phyloP scores from a whole-genome alignment of 1,284 basidiomycete species.

The Clitocybe nebularis region DNA sequence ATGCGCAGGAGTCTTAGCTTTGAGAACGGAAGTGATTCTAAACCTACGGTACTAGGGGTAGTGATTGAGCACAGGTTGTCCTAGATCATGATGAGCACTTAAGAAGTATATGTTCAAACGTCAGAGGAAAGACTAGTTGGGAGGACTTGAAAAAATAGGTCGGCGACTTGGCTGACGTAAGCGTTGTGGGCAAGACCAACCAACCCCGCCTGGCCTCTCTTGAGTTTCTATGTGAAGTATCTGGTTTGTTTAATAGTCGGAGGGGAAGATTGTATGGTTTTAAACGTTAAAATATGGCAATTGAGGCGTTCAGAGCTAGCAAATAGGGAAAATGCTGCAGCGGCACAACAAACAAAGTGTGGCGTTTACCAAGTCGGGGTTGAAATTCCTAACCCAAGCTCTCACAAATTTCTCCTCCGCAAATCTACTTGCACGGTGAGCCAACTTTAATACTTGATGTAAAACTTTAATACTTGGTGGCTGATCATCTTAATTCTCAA shows the following conservation, averaged over 20 bases:
- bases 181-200: constrained; percentile 1
- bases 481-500: constrained; percentile 30
- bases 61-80: no score
- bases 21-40: no score
- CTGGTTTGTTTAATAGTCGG: no score
- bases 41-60: no score
- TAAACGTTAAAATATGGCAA: not conserved
- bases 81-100: no score
- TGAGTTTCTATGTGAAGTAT: no score
- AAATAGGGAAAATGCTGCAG: constrained; percentile 9
- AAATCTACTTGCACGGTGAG: constrained; percentile 54
- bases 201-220: no score
- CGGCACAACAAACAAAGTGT: constrained; percentile 31
- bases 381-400: constrained; percentile 34
- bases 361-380: constrained; percentile 27
- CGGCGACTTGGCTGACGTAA: constrained; percentile 21
- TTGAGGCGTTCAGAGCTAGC: not conserved
- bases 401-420: constrained; percentile 45
- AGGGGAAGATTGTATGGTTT: not conserved
- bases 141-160: constrained; percentile 19
- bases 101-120: no score
- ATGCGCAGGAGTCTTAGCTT: no score
- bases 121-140: not conserved
- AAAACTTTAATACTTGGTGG: constrained; percentile 49
- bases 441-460: constrained; percentile 51